Evolutionary conservation across 2,329 filamentous ascomycete genomes (phyloP), one percentile per base, ranked within the genome.

Genomic region (Cladosporium velox): DNA sequence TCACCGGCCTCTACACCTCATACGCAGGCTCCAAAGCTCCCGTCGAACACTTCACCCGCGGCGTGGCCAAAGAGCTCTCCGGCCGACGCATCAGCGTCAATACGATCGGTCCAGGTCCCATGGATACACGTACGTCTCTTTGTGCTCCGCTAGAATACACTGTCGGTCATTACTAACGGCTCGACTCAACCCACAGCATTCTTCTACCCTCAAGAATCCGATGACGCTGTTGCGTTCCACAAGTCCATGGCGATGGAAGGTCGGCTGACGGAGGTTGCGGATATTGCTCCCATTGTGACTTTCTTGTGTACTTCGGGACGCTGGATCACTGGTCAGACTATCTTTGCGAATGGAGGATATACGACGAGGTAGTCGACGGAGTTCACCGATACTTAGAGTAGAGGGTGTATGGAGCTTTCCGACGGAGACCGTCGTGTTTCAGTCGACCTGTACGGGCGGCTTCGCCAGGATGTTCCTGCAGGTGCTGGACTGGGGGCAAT

Each of bases 41-140:
- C 3, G 67, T 69, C 12, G 67, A 69, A 32, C 58, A 63, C n/a
- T 69, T 69, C 59, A 69, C 67, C 12, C 49, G 52, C 4, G 67
- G 67, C 5, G 14, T 68, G n/a, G 49, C 38, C 2, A 69, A 69
- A 38, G 67, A 69, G 41, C 24, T 69, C 12, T 57, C 49, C 15
- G 4, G 49, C 12, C 51, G 64, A 11, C 35, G 66, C 7, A 55
- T 68, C 41, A 61, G 41, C 52, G 67, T 68, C 28, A 69, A 69
- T 41, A 59, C 66, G 15, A 65, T 69, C 44, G 66, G 64, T 14
- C 67, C 67, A 1, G 66, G 67, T n/a, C 66, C 66, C 24, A 67
- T 66, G 67, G 66, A 69, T 44, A 69, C 60, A 12, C 54, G 55
- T 59, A 24, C 11, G 55, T 59, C 41, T 47, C 1, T 12, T 12